Evolutionary conservation across 345 rosid species (phyloP).

Genomic region (Sonneratia alba): DNA sequence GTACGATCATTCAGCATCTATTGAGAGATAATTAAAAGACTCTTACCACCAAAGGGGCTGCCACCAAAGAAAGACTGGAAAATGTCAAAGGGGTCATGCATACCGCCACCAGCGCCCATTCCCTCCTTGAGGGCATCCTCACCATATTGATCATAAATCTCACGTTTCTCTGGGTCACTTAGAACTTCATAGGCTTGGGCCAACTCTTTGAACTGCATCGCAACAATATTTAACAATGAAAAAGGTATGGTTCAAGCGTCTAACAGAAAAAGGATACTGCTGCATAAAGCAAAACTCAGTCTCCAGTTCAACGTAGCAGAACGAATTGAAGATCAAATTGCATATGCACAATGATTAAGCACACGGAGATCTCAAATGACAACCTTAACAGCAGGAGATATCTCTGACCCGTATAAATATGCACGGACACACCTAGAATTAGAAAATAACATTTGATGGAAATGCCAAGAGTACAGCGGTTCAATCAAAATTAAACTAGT

Average conservation of each 20-base stretch:
- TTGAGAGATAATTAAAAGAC: too few relatives aligned
- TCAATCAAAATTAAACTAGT: too few relatives aligned
- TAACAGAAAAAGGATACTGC: background rate
- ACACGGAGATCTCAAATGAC: background rate
- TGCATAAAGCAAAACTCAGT: too few relatives aligned
- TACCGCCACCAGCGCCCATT: constrained; percentile 65
- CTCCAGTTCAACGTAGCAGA: background rate
- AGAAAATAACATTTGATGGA: too few relatives aligned
- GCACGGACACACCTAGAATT: too few relatives aligned
- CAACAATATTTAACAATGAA: background rate
- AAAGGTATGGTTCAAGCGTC: background rate
- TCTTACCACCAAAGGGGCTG: constrained; percentile 55
- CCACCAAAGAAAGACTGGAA: constrained; percentile 76
- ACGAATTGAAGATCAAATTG: background rate
- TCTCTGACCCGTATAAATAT: too few relatives aligned
- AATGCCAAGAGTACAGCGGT: too few relatives aligned
- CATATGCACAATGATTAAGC: background rate
- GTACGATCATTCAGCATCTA: too few relatives aligned
- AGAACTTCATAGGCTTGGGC: constrained; percentile 79
- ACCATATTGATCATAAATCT: constrained; percentile 69
- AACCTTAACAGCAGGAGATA: background rate
- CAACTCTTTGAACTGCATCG: constrained; percentile 53
- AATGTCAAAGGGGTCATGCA: constrained; percentile 69
- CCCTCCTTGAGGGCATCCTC: constrained; percentile 88
- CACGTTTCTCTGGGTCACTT: constrained; percentile 74